phyloP scores from a whole-genome alignment of 306 rosid species.

The Urtica urens region DNA sequence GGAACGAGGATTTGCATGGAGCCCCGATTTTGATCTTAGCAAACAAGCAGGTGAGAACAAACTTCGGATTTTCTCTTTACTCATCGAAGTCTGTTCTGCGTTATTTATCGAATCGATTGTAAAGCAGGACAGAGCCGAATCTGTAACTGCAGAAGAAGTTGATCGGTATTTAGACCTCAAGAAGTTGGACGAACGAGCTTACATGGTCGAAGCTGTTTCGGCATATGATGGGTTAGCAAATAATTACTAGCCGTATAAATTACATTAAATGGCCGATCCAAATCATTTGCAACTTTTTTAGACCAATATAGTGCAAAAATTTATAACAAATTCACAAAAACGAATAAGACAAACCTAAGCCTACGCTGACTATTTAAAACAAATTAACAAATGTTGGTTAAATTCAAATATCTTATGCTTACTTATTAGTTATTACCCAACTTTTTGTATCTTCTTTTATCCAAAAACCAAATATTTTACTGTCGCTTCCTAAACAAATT shows the following conservation, averaged over 20 bases:
- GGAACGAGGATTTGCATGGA: slow-evolving; percentile 95
- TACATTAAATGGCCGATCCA: too few relatives aligned
- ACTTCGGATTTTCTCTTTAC: neutral
- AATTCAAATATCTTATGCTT: too few relatives aligned
- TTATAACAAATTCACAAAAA: too few relatives aligned
- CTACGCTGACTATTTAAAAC: too few relatives aligned
- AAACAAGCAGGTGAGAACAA: slow-evolving; percentile 73
- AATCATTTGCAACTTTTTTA: too few relatives aligned
- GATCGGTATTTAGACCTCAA: slow-evolving; percentile 83
- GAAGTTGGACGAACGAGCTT: slow-evolving; percentile 91
- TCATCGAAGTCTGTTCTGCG: too few relatives aligned
- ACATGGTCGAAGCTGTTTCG: slow-evolving; percentile 92
- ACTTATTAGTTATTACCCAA: neutral
- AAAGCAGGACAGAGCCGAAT: slow-evolving; percentile 73
- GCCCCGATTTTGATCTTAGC: slow-evolving; percentile 92
- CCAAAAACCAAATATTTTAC: neutral
- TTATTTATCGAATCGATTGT: slow-evolving; percentile 1
- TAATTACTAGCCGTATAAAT: neutral
- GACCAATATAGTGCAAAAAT: too few relatives aligned
- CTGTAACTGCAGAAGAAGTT: slow-evolving; percentile 76
- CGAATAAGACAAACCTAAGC: too few relatives aligned
- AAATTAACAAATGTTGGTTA: too few relatives aligned
- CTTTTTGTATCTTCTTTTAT: neutral
- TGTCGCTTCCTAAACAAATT: slow-evolving; percentile 12
- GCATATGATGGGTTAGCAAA: slow-evolving; percentile 75